A percentile compares a stretch with the other conserved stretches of the same genome.
These are phyloP conservation scores for Rhododendron williamsianum DNA, from an alignment of 148 eudicot genomes.

Conservation along the genomic window DNA sequence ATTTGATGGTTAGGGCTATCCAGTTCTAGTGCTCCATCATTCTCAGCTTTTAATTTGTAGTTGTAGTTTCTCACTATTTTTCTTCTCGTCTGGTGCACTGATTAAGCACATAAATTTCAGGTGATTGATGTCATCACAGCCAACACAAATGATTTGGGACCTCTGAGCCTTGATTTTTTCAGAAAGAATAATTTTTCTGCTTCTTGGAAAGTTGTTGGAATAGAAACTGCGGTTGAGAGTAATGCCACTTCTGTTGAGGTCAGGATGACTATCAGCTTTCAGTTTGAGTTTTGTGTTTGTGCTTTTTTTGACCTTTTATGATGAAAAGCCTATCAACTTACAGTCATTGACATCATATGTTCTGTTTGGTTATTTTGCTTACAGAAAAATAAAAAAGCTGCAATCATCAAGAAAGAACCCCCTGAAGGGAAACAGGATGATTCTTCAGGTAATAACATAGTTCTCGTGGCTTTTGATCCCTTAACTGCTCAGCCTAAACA, in stretches of 20 bases:
- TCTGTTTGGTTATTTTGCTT: conserved; percentile 14
- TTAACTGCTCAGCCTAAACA: neutral
- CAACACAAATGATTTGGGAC: conserved; percentile 69
- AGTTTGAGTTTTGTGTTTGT: neutral
- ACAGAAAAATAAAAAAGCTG: conserved; percentile 35
- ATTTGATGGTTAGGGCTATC: conserved; percentile 2
- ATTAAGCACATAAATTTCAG: conserved; percentile 33
- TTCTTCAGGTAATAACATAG: conserved; percentile 36
- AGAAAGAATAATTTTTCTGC: conserved; percentile 61
- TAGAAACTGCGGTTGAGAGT: conserved; percentile 28
- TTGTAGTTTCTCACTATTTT: neutral
- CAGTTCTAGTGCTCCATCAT: neutral
- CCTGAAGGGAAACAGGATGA: conserved; percentile 35
- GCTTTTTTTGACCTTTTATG: neutral
- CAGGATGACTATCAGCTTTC: conserved; percentile 9
- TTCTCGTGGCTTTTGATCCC: conserved; percentile 2
- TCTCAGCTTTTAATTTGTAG: neutral
- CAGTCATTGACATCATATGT: conserved; percentile 10
- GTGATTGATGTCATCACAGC: conserved; percentile 65
- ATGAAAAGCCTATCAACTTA: neutral
- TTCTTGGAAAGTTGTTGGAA: conserved; percentile 61
- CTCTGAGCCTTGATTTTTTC: conserved; percentile 67
- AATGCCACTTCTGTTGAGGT: conserved; percentile 32
- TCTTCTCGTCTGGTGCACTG: conserved; percentile 6
- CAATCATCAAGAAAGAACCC: conserved; percentile 38